These are phyloP conservation scores for Aspergillus haitiensis DNA, from an alignment of 495 filamentous ascomycete species.

Conservation along the genomic window DNA sequence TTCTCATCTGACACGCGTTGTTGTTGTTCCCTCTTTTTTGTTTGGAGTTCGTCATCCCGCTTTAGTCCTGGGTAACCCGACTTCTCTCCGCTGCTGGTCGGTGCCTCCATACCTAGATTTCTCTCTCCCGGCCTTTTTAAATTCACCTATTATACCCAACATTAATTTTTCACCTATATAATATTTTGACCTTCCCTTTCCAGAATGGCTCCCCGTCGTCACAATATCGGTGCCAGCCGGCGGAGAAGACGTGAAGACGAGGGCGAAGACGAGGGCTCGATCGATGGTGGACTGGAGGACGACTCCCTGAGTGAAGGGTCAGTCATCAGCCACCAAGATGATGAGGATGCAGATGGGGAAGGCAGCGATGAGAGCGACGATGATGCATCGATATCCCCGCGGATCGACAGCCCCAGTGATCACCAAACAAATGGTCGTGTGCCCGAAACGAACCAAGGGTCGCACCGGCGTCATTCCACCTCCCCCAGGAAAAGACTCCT, in stretches of 20 bases:
- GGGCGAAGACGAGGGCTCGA: constrained; percentile 66
- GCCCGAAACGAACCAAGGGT: constrained; percentile 34
- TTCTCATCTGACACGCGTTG: constrained; percentile 8
- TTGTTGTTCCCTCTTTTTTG: constrained; percentile 12
- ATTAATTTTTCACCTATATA: constrained; percentile 5
- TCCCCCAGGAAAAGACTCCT: constrained; percentile 33
- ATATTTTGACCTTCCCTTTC: neutral
- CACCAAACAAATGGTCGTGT: constrained; percentile 38
- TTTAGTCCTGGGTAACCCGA: constrained; percentile 20
- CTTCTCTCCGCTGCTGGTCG: constrained; percentile 27
- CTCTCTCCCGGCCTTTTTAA: constrained; percentile 1
- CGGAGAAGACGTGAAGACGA: constrained; percentile 76
- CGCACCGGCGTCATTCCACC: constrained; percentile 27
- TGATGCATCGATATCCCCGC: constrained; percentile 50
- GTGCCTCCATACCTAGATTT: constrained; percentile 19
- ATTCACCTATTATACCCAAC: neutral
- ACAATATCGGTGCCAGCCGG: constrained; percentile 72
- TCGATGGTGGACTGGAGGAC: constrained; percentile 69
- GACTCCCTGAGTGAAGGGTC: constrained; percentile 84
- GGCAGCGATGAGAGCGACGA: constrained; percentile 74
- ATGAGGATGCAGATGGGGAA: constrained; percentile 70
- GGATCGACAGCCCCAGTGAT: constrained; percentile 43
- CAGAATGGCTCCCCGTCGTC: constrained; percentile 64
- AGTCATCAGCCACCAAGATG: constrained; percentile 69
- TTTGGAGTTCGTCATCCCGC: constrained; percentile 20